These are phyloP conservation scores for Antrodiella citrinella DNA, from an alignment of 768 basidiomycete genomes.

Conservation along the genomic window DNA sequence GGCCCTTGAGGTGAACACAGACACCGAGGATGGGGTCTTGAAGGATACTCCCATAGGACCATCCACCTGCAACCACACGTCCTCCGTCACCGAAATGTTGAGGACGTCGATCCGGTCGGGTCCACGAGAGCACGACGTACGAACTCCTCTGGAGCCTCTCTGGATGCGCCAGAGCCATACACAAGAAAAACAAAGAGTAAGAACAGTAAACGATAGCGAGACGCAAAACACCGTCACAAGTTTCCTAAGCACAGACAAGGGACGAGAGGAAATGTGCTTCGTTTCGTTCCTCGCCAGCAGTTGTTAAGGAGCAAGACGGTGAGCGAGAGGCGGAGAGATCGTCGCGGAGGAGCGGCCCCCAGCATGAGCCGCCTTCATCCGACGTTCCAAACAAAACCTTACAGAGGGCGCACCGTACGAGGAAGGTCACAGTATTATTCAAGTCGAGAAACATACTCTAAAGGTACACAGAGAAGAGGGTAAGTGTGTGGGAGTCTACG, in stretches of 20 bases:
- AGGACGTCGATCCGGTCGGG: conserved; percentile 57
- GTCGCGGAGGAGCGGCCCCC: too few species aligned
- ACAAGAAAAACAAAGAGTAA: conserved; percentile 55
- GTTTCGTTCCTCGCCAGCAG: too few species aligned
- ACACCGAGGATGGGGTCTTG: conserved; percentile 36
- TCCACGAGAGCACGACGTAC: conserved; percentile 49
- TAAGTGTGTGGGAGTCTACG: too few species aligned
- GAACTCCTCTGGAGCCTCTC: conserved; percentile 49
- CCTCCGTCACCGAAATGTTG: conserved; percentile 44
- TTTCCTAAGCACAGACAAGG: conserved; percentile 6
- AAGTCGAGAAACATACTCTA: too few species aligned
- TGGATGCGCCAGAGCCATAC: conserved; percentile 50
- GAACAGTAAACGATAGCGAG: conserved; percentile 42
- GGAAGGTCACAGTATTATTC: too few species aligned
- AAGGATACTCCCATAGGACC: conserved; percentile 50
- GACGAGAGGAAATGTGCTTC: too few species aligned
- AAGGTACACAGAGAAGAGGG: too few species aligned
- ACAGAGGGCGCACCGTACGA: too few species aligned
- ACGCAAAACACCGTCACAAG: conserved; percentile 45
- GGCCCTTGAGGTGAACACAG: conserved; percentile 45
- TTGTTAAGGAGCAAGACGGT: too few species aligned
- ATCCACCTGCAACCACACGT: conserved; percentile 34
- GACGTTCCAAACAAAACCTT: too few species aligned
- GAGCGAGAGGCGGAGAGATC: too few species aligned
- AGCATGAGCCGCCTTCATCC: too few species aligned